phyloP scores from a whole-genome alignment of 2,329 filamentous ascomycete genomes.

The Seiridium unicorne region DNA sequence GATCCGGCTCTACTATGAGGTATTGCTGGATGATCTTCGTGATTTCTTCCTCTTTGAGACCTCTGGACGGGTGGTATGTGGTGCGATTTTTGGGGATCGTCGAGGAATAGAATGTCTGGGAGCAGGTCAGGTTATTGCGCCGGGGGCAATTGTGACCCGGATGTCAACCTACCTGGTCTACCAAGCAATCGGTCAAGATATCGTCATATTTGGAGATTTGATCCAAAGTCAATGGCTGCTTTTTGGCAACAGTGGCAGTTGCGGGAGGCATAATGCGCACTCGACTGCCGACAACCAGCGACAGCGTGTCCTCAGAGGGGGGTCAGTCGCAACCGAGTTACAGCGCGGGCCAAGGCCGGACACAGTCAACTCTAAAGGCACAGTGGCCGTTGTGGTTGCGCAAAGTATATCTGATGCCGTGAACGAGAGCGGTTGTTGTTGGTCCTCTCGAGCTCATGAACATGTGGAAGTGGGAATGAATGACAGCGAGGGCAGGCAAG shows the following conservation, averaged over 20 bases:
- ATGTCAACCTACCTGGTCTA: slow-evolving; percentile 76
- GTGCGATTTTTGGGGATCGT: slow-evolving; percentile 90
- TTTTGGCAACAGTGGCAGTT: slow-evolving; percentile 43
- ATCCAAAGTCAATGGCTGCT: slow-evolving; percentile 75
- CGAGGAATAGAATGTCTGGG: slow-evolving; percentile 92
- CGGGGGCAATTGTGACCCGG: not conserved
- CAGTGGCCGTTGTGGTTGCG: no score
- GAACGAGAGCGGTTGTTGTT: no score
- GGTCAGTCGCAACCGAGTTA: not conserved
- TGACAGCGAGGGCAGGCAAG: not conserved
- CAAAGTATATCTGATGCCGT: no score
- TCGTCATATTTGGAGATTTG: slow-evolving; percentile 94
- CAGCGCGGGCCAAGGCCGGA: no score
- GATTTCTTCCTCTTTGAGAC: slow-evolving; percentile 66
- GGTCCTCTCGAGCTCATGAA: no score
- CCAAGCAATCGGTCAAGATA: slow-evolving; percentile 87
- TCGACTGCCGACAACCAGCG: not conserved
- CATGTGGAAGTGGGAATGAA: no score
- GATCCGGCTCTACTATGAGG: slow-evolving; percentile 73
- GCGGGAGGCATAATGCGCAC: slow-evolving; percentile 34
- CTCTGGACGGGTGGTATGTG: slow-evolving; percentile 81
- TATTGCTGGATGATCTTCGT: slow-evolving; percentile 60
- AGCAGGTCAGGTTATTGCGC: slow-evolving; percentile 13
- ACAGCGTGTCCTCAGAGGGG: not conserved
- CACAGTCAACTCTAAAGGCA: no score